Base-by-base conservation (phyloP, 208 protist genomes). In the Acanthamoeba sp. region DNA sequence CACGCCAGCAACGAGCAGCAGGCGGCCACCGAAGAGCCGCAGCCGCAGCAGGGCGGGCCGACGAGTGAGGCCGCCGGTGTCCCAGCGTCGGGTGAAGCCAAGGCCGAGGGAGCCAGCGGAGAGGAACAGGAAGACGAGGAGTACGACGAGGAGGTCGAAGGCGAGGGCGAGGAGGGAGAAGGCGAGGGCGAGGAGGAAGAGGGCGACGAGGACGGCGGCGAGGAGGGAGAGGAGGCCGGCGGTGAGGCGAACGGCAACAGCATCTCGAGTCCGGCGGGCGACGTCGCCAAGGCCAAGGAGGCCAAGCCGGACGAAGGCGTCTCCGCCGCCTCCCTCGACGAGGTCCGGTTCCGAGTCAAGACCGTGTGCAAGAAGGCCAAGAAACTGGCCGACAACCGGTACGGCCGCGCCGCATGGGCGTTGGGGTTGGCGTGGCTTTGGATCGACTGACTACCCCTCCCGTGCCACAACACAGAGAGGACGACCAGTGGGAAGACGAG, bases 401-500 rank as follows among this genome's bases (percentile, higher is more conserved):
- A 90, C 38, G 64, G 5, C 64, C 22, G 7, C 24, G 38, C 4
- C 69, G 22, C 27, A 45, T 82, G 27, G 32, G 38, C 22, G 2
- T 42, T 34, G 24, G 22, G 22, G 10, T 85, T 38, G 7, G 40
- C 16, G 29, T 69, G 27, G 64, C n/a, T n/a, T n/a, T n/a, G 4
- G 12, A 36, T 6, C 20, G 62, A 36, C 29, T 69, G 29, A n/a
- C n/a, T n/a, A 36, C 4, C 62, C 10, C 62, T 69, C 3, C 14
- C 27, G 6, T 20, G 59, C 59, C 22, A 34, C 22, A 34, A 62
- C 24, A 84, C 87, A 76, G 36, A 20, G 38, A 71, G 87, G 87
- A 92, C 32, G 87, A 92, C 20, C 50, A 52, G 7, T 76, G 87
- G 87, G 87, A 92, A n/a, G 36, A 92, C 34, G 87, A 92, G 59